These are phyloP conservation scores for Brassica rapa DNA, from an alignment of 345 rosid species.

Conservation along the genomic window DNA sequence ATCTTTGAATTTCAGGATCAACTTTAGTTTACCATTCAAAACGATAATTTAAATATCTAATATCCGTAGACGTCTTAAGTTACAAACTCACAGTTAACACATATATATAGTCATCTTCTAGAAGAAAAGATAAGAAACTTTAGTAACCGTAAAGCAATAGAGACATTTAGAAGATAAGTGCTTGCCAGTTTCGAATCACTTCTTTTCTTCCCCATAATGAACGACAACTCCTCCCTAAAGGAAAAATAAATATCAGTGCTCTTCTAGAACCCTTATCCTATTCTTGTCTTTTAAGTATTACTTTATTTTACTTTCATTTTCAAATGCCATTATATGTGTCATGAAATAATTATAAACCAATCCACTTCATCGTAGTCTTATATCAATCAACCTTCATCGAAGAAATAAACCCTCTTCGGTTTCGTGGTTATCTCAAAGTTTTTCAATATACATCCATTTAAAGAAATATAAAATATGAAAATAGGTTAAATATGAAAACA, in stretches of 20 bases:
- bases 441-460: not conserved
- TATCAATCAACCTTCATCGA: conserved; percentile 23
- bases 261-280: conserved; percentile 40
- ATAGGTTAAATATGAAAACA: not conserved
- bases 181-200: conserved; percentile 40
- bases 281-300: not conserved
- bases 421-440: conserved; percentile 12
- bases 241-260: conserved; percentile 7
- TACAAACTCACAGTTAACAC: too few species aligned
- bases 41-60: too few species aligned
- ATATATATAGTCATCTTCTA: not conserved
- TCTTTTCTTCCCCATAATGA: conserved; percentile 7
- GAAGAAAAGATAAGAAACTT: conserved; percentile 19
- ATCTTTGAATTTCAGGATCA: too few species aligned
- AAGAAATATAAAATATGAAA: not conserved
- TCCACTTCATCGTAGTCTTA: conserved; percentile 13
- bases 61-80: too few species aligned
- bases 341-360: conserved; percentile 20
- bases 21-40: too few species aligned
- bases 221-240: conserved; percentile 13
- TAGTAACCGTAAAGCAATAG: conserved; percentile 20
- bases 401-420: not conserved
- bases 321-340: not conserved
- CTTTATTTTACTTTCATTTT: conserved; percentile 6
- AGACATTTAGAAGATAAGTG: conserved; percentile 22